A percentile compares a stretch with the other conserved stretches of the same genome.
Evolutionary conservation across 257 asterid genomes (phyloP).

Genomic region (Coffea eugenioides): DNA sequence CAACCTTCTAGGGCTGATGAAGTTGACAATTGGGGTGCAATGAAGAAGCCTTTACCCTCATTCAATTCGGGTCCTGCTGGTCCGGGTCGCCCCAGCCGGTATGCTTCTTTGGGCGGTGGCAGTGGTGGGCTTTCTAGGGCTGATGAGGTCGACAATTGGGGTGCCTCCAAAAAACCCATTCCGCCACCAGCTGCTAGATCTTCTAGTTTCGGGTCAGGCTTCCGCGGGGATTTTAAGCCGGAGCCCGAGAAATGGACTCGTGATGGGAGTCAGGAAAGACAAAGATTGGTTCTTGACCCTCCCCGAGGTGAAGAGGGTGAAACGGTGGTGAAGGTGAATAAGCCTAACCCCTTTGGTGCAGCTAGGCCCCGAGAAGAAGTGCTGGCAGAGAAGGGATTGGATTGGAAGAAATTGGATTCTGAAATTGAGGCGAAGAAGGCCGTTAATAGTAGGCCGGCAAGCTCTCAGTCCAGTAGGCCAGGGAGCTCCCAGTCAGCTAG

Average conservation of each 20-base stretch:
- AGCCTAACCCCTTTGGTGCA: constrained; percentile 89
- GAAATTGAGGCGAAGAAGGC: constrained; percentile 67
- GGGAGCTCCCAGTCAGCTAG: constrained; percentile 61
- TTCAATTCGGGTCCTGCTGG: constrained; percentile 20
- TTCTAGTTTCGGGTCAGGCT: constrained; percentile 51
- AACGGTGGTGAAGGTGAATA: constrained; percentile 47
- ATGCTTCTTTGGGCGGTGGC: constrained; percentile 65
- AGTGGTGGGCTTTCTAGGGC: constrained; percentile 69
- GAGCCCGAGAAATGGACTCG: constrained; percentile 77
- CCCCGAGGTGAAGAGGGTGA: constrained; percentile 28
- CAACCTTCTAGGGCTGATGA: constrained; percentile 85
- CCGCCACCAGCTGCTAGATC: constrained; percentile 42
- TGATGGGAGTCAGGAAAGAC: constrained; percentile 37
- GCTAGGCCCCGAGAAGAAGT: constrained; percentile 98
- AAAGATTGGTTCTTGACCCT: constrained; percentile 35
- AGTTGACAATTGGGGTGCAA: constrained; percentile 79
- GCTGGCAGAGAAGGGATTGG: constrained; percentile 93
- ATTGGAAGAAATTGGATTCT: constrained; percentile 82
- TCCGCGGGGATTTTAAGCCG: constrained; percentile 36
- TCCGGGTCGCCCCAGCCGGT: constrained; percentile 39
- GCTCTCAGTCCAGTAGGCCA: constrained; percentile 91
- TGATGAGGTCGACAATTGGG: constrained; percentile 90
- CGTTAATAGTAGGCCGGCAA: constrained; percentile 63
- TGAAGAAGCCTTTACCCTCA: constrained; percentile 58
- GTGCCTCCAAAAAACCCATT: constrained; percentile 49